These are phyloP conservation scores for Yamadazyma dushanensis DNA, from an alignment of 1,139 yeast species.

Conservation along the genomic window DNA sequence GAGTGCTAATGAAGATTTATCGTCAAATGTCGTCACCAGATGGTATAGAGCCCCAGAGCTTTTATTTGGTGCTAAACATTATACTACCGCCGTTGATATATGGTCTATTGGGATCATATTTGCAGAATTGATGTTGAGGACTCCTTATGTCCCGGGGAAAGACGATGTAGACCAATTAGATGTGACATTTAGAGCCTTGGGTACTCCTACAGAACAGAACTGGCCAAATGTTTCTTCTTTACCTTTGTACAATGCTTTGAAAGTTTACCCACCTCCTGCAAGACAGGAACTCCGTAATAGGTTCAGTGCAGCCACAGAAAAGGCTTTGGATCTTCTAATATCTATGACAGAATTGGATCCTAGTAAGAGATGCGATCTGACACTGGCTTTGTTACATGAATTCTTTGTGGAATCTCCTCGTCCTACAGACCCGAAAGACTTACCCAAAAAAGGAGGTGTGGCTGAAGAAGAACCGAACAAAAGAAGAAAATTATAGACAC, in stretches of 20 bases:
- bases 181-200: constrained; percentile 89
- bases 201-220: constrained; percentile 87
- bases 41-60: constrained; percentile 98
- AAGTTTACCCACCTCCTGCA: constrained; percentile 81
- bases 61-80: constrained; percentile 84
- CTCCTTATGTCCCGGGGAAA: constrained; percentile 91
- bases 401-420: constrained; percentile 75
- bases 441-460: constrained; percentile 53
- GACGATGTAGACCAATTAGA: constrained; percentile 89
- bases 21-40: constrained; percentile 93
- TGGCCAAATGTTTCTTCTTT: constrained; percentile 91
- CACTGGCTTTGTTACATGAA: constrained; percentile 61
- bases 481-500: constrained; percentile 17
- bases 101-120: constrained; percentile 97
- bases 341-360: constrained; percentile 83
- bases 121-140: constrained; percentile 92
- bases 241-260: constrained; percentile 71
- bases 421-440: constrained; percentile 69
- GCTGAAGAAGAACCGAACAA: constrained; percentile 16
- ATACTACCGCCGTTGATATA: constrained; percentile 83
- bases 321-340: constrained; percentile 74
- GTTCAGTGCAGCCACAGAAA: constrained; percentile 89
- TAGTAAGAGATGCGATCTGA: constrained; percentile 63
- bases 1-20: constrained; percentile 73
- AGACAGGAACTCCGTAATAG: constrained; percentile 77